These are phyloP conservation scores for Lachnellula hyalina DNA, from an alignment of 2,329 filamentous ascomycete species.

Conservation along the genomic window DNA sequence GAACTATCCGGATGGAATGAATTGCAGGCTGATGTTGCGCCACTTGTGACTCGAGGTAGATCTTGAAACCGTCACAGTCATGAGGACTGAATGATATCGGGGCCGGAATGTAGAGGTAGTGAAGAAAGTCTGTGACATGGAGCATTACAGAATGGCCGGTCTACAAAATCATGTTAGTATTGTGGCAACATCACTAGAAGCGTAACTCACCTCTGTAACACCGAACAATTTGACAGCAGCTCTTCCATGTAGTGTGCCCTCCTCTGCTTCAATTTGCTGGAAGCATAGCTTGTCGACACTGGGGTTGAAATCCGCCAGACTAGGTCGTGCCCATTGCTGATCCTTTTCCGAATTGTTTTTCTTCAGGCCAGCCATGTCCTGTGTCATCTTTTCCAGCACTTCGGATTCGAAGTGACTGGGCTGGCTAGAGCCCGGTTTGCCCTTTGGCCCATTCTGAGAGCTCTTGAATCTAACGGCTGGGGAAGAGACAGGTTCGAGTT, in stretches of 20 bases:
- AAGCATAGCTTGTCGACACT: conserved; percentile 71
- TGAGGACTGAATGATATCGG: conserved; percentile 73
- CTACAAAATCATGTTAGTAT: conserved; percentile 30
- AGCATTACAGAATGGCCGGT: conserved; percentile 85
- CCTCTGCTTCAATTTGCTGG: conserved; percentile 92
- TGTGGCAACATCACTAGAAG: background rate
- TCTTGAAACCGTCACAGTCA: conserved; percentile 73
- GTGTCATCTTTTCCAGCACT: conserved; percentile 90
- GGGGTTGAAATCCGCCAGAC: conserved; percentile 55
- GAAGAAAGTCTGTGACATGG: conserved; percentile 91
- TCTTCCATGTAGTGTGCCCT: conserved; percentile 72
- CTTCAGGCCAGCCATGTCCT: conserved; percentile 83
- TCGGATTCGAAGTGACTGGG: conserved; percentile 87
- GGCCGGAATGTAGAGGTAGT: conserved; percentile 92
- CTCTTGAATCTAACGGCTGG: conserved; percentile 55
- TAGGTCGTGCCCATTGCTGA: conserved; percentile 78
- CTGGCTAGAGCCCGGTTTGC: conserved; percentile 66
- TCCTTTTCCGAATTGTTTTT: conserved; percentile 86
- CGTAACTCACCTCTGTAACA: conserved; percentile 64
- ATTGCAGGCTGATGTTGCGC: conserved; percentile 71
- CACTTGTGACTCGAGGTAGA: conserved; percentile 73
- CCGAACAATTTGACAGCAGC: conserved; percentile 88
- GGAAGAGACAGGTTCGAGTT: conserved; percentile 60
- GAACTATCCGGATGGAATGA: conserved; percentile 72
- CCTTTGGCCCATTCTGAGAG: conserved; percentile 57